These are phyloP conservation scores for Phytophthora litchii DNA, from an alignment of 352 stramenopile genomes.

Conservation along the genomic window DNA sequence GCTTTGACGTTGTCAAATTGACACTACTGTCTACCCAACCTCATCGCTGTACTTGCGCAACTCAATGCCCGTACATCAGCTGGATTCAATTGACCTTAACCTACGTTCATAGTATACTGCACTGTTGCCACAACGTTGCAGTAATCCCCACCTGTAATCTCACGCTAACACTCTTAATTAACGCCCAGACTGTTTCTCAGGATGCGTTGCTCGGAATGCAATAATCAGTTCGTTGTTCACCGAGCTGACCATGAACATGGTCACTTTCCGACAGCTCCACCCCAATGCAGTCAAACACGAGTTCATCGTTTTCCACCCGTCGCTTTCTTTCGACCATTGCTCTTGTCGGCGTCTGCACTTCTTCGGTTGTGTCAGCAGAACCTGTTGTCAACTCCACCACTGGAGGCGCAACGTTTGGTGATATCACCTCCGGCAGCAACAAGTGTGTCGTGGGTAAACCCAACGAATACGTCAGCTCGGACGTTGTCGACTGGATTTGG, in stretches of 20 bases:
- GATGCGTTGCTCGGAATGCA: too few species aligned
- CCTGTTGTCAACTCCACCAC: conserved; percentile 3
- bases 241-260: not conserved
- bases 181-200: too few species aligned
- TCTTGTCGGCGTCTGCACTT: conserved; percentile 1
- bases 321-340: not conserved
- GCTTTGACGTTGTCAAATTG: too few species aligned
- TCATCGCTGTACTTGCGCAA: too few species aligned
- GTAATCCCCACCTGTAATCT: too few species aligned
- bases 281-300: conserved; percentile 13
- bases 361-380: conserved; percentile 3
- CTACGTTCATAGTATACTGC: too few species aligned
- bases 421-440: conserved; percentile 20
- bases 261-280: conserved; percentile 11
- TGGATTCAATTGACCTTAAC: too few species aligned
- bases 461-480: conserved; percentile 18
- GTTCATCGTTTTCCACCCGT: conserved; percentile 4
- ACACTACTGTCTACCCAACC: too few species aligned
- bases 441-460: conserved; percentile 28
- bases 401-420: conserved; percentile 11
- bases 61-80: too few species aligned
- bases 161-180: too few species aligned
- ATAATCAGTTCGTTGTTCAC: too few species aligned
- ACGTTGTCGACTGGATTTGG: conserved; percentile 21
- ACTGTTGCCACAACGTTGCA: too few species aligned